phyloP scores from a whole-genome alignment of 2,329 filamentous ascomycete species.

The Penicillium sp. region DNA sequence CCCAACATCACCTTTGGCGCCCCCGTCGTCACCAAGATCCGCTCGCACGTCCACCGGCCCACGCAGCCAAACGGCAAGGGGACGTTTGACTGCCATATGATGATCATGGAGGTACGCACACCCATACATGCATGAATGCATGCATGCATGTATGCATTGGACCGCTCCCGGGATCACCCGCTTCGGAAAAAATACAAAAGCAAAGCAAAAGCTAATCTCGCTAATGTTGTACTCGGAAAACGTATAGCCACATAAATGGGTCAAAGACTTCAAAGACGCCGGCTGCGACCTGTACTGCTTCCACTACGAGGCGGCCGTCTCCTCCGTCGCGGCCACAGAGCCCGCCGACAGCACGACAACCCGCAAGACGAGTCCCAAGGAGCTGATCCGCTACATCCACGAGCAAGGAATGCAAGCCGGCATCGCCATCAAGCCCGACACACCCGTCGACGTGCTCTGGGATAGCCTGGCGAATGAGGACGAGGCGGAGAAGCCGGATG shows the following conservation, averaged over 20 bases:
- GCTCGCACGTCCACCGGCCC: constrained; percentile 80
- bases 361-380: constrained; percentile 76
- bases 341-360: constrained; percentile 71
- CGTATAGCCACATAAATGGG: constrained; percentile 93
- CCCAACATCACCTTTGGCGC: constrained; percentile 98
- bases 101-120: constrained; percentile 85
- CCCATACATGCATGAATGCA: too few relatives aligned
- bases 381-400: constrained; percentile 90
- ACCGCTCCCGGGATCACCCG: neutral
- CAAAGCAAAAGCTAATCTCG: neutral
- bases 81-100: constrained; percentile 99
- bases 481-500: constrained; percentile 82
- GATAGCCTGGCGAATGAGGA: constrained; percentile 79
- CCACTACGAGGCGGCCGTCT: constrained; percentile 94
- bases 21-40: constrained; percentile 92
- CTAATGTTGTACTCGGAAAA: neutral
- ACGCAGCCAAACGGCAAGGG: constrained; percentile 73
- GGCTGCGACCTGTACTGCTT: constrained; percentile 99
- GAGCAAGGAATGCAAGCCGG: constrained; percentile 85
- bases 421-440: constrained; percentile 94
- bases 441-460: constrained; percentile 87
- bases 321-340: constrained; percentile 79
- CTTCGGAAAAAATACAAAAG: neutral
- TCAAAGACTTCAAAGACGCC: constrained; percentile 89
- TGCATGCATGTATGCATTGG: too few relatives aligned